Evolutionary conservation across 2,329 filamentous ascomycete genomes (phyloP), one percentile per base, ranked within the genome.

Genomic region (Curvularia eragrostidis): DNA sequence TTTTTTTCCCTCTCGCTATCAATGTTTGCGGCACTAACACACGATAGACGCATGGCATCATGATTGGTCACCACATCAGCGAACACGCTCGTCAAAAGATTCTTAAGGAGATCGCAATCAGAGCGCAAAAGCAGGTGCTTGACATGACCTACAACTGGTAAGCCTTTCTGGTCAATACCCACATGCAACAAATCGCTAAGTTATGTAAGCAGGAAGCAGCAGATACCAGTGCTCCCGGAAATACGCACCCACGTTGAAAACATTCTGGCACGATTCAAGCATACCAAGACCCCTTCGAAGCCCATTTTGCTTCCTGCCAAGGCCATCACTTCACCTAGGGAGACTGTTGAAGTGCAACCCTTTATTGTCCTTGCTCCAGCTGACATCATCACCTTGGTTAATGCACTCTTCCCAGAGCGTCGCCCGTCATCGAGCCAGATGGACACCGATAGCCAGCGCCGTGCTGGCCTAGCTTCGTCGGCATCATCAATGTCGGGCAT

Each of bases 1-100:
- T 70, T 23, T 56, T 46, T 43, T 23, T 19, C 49, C 60, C 56
- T 21, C 49, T 28, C 36, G 30, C 5, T 4, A 8, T 15, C 28
- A 28, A 55, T 21, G n/a, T 60, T 74, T 30, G 23, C 3, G 15
- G 19, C 15, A 64, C 79, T 80, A 64, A 80, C 72, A 43, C 51
- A 19, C 6, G 18, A 47, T 66, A 88, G 85, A 82, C 81, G 18
- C 81, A 85, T 58, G 84, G 83, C 48, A 80, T 87, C 61, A 89
- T 98, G 81, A 85, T 91, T 55, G 91, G 96, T 69, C 94, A 96
- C 75, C 91, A 97, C 78, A 92, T 98, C 68, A 93, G 91, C 48
- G 91, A 96, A 66, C 92, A 94, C 77, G 93, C 92, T 41, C 87
- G 95, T 42, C 91, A 96, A 70, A 93, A 83, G 63, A 83, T 88